A percentile compares a stretch with the other conserved stretches of the same genome.
Conservation (phyloP, 352 stramenopile species). For the Globisporangium apiculatum region DNA sequence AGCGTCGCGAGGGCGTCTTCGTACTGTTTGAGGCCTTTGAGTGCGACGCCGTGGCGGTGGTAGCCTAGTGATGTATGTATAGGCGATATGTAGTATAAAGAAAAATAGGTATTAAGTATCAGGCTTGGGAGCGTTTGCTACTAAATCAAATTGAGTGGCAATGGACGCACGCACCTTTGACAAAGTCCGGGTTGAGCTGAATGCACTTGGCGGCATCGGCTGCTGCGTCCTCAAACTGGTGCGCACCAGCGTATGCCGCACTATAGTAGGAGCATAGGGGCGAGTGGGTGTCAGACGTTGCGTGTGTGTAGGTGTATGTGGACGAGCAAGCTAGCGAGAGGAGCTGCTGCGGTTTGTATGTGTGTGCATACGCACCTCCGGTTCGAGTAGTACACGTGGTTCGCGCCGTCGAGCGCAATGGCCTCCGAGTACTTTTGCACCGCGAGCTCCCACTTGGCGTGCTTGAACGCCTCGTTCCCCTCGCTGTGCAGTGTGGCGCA, state of each 20-base stretch:
- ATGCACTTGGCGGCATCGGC: conserved; percentile 88
- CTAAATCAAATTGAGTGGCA: too few species aligned
- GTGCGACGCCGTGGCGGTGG: conserved; percentile 90
- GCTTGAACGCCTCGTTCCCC: conserved; percentile 94
- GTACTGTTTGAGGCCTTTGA: conserved; percentile 86
- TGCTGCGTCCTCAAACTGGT: conserved; percentile 79
- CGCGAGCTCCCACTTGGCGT: conserved; percentile 80
- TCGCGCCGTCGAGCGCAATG: conserved; percentile 78
- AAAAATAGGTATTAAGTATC: too few species aligned
- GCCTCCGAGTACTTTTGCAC: conserved; percentile 92
- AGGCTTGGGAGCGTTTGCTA: too few species aligned
- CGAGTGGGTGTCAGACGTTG: neutral
- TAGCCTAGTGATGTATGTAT: conserved; percentile 30
- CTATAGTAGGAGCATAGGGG: conserved; percentile 15
- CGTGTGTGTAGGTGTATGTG: neutral
- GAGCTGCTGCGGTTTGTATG: neutral
- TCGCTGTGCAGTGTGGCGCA: conserved; percentile 36
- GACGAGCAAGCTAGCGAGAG: neutral
- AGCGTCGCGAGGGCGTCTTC: conserved; percentile 71
- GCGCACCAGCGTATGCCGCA: conserved; percentile 54
- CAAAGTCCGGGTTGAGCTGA: conserved; percentile 89
- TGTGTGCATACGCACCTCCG: conserved; percentile 35
- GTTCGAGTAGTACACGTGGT: conserved; percentile 95
- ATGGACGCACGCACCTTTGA: conserved; percentile 54
- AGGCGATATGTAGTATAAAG: too few species aligned